Conservation (phyloP, 2,329 filamentous ascomycete genomes). For the Grosmannia serpens region DNA sequence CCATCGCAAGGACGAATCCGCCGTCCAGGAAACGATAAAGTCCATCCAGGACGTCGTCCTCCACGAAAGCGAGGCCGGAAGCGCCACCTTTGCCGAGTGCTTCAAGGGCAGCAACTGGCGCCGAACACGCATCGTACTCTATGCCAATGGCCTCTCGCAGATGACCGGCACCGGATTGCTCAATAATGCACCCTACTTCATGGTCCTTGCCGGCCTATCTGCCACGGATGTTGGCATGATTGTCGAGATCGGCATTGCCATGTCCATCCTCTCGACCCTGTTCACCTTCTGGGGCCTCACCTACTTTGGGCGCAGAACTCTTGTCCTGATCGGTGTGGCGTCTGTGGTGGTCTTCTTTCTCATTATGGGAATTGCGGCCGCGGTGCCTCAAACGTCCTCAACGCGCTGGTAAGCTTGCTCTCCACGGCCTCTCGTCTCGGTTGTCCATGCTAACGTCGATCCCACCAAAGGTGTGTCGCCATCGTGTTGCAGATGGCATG, state of each 20-base stretch:
- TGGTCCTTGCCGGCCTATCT: neutral
- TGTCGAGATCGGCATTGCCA: neutral
- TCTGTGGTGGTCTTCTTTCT: too few species aligned
- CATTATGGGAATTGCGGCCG: neutral
- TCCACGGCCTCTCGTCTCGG: too few species aligned
- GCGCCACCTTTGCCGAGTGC: neutral
- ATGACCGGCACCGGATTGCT: slow-evolving; percentile 1
- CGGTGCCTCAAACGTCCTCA: too few species aligned
- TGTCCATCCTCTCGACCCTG: neutral
- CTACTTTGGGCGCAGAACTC: neutral
- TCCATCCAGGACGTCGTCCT: too few species aligned
- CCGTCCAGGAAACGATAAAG: neutral
- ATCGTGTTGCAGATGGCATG: neutral
- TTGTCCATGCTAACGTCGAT: too few species aligned
- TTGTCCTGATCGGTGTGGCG: neutral
- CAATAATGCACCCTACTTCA: slow-evolving; percentile 1
- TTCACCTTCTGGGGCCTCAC: neutral
- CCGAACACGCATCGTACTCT: slow-evolving; percentile 3
- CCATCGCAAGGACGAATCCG: neutral
- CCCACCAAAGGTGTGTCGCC: neutral
- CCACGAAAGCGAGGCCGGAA: neutral
- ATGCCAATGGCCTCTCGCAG: slow-evolving; percentile 1
- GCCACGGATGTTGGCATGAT: neutral
- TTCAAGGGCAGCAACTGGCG: slow-evolving; percentile 5
- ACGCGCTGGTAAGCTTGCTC: too few species aligned